Evolutionary conservation across 2,329 filamentous ascomycete species (phyloP).

Genomic region (Daldinia sp.): DNA sequence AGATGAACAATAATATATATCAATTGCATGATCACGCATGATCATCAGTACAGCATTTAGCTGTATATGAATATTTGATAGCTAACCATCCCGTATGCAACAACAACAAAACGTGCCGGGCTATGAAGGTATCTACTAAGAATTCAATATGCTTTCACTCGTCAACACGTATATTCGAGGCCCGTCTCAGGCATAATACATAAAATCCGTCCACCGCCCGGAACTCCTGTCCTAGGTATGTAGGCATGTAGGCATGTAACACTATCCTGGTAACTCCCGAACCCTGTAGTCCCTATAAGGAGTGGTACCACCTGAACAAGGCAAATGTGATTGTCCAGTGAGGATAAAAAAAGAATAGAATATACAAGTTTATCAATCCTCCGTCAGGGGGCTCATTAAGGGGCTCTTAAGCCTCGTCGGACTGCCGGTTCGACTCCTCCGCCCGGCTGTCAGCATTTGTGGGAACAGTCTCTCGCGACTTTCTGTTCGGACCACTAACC

Average conservation of each 20-base stretch:
- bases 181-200: conserved; percentile 17
- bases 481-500: conserved; percentile 84
- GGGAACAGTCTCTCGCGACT: conserved; percentile 82
- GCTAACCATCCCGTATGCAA: conserved; percentile 19
- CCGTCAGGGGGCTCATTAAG: conserved; percentile 63
- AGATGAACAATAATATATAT: conserved; percentile 11
- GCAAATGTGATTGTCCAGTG: conserved; percentile 16
- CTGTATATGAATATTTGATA: conserved; percentile 14
- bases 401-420: conserved; percentile 71
- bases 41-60: conserved; percentile 13
- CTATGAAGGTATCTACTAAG: conserved; percentile 22
- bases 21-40: conserved; percentile 16
- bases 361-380: conserved; percentile 51
- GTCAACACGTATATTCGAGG: conserved; percentile 11
- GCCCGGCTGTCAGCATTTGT: conserved; percentile 66
- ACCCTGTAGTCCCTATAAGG: conserved; percentile 18
- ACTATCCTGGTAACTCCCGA: conserved; percentile 33
- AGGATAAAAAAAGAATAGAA: conserved; percentile 29
- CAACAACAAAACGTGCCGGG: conserved; percentile 14
- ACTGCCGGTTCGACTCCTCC: conserved; percentile 68
- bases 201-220: conserved; percentile 9
- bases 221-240: conserved; percentile 28
- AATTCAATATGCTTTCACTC: conserved; percentile 22
- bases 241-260: conserved; percentile 26
- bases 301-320: conserved; percentile 26